phyloP scores from a whole-genome alignment of 768 basidiomycete species.

The Podaxis sp. region DNA sequence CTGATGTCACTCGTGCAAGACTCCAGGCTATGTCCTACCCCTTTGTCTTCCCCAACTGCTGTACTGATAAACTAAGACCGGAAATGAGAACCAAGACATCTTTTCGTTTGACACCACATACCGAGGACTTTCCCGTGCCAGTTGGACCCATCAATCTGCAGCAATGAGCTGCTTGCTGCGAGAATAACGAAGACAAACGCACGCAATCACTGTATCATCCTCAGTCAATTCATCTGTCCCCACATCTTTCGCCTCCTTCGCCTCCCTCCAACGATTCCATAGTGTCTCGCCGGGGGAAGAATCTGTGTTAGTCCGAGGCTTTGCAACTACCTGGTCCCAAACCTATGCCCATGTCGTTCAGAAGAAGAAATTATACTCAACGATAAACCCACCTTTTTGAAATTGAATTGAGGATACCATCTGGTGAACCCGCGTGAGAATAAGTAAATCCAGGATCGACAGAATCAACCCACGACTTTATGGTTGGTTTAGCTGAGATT shows the following conservation, averaged over 20 bases:
- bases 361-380: background rate
- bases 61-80: slow-evolving; percentile 29
- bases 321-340: background rate
- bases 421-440: background rate
- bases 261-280: background rate
- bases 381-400: background rate
- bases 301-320: background rate
- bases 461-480: background rate
- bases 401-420: background rate
- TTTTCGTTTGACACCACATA: background rate
- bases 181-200: background rate
- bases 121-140: slow-evolving; percentile 19
- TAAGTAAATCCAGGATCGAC: background rate
- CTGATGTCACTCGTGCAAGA: slow-evolving; percentile 30
- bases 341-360: background rate
- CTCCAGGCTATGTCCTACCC: slow-evolving; percentile 26
- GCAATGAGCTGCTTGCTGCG: background rate
- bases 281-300: background rate
- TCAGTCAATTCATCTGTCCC: slow-evolving; percentile 7
- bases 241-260: background rate
- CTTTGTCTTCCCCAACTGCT: slow-evolving; percentile 24
- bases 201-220: slow-evolving; percentile 7
- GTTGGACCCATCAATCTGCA: slow-evolving; percentile 16
- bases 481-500: background rate
- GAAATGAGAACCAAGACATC: background rate